Evolutionary conservation across 257 asterid species (phyloP).

Genomic region (Rehmannia glutinosa): DNA sequence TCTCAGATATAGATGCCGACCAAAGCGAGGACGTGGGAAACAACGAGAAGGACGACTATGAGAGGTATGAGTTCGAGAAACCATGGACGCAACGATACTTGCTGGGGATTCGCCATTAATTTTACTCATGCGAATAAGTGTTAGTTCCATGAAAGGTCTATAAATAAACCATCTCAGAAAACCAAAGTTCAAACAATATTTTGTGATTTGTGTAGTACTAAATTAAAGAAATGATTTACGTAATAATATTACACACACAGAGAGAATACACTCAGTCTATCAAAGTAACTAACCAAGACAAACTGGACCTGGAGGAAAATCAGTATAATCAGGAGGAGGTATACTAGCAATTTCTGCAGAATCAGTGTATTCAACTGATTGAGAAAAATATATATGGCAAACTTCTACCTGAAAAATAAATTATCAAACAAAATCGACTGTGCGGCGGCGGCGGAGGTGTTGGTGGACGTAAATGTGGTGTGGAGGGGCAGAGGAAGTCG

Average conservation of each 20-base stretch:
- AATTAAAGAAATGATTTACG: too few species aligned
- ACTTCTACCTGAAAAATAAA: slow-evolving; percentile 70
- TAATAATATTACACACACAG: too few species aligned
- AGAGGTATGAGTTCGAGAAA: slow-evolving; percentile 49
- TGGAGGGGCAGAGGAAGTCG: too few species aligned
- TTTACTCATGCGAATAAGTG: too few species aligned
- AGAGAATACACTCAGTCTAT: slow-evolving; percentile 1
- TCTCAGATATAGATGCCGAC: slow-evolving; percentile 25
- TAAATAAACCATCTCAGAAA: too few species aligned
- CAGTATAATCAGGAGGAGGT: slow-evolving; percentile 74
- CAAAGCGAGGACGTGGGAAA: slow-evolving; percentile 60
- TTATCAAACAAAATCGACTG: neutral
- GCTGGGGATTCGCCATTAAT: slow-evolving; percentile 45
- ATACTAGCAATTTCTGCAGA: slow-evolving; percentile 53
- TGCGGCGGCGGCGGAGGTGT: too few species aligned
- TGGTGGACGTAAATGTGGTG: too few species aligned
- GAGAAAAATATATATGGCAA: slow-evolving; percentile 79
- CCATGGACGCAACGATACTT: slow-evolving; percentile 46
- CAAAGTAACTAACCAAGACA: slow-evolving; percentile 70
- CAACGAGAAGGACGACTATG: slow-evolving; percentile 45
- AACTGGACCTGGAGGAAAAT: slow-evolving; percentile 87
- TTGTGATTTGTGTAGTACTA: too few species aligned
- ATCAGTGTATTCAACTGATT: slow-evolving; percentile 52
- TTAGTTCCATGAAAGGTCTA: too few species aligned
- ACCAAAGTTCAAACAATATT: too few species aligned